Evolutionary conservation across 23 red algal species (phyloP).

Genomic region (Gracilaria gracilis): DNA sequence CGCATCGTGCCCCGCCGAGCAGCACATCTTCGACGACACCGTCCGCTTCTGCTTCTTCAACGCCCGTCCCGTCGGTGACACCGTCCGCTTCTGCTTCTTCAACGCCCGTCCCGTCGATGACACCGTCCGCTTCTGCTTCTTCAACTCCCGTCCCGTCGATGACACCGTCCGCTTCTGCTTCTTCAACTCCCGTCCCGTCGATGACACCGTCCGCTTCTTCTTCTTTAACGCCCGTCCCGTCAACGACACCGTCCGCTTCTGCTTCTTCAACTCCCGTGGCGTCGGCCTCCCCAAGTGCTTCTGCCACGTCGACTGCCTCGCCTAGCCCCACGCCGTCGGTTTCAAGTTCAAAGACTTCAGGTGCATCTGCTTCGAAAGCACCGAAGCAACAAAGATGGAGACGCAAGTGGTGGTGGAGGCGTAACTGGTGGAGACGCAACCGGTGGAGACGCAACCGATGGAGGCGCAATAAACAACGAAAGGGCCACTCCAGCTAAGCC

Average conservation of each 20-base stretch:
- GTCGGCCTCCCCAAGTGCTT: not conserved
- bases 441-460: not conserved
- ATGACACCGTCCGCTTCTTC: not conserved
- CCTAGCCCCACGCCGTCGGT: not conserved
- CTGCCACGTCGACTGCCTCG: not conserved
- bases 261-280: not conserved
- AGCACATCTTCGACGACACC: not conserved
- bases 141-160: too few relatives aligned
- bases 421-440: not conserved
- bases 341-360: not conserved
- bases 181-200: not conserved
- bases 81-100: not conserved
- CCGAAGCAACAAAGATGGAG: not conserved
- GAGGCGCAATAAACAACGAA: not conserved
- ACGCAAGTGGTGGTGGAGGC: constrained; percentile 1
- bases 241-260: too few relatives aligned
- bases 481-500: not conserved
- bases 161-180: not conserved
- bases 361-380: not conserved
- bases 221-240: too few relatives aligned
- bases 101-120: too few relatives aligned
- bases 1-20: not conserved
- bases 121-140: too few relatives aligned
- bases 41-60: not conserved
- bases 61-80: not conserved